Evolutionary conservation across 768 basidiomycete species (phyloP).

Genomic region (Coprinopsis sp.): DNA sequence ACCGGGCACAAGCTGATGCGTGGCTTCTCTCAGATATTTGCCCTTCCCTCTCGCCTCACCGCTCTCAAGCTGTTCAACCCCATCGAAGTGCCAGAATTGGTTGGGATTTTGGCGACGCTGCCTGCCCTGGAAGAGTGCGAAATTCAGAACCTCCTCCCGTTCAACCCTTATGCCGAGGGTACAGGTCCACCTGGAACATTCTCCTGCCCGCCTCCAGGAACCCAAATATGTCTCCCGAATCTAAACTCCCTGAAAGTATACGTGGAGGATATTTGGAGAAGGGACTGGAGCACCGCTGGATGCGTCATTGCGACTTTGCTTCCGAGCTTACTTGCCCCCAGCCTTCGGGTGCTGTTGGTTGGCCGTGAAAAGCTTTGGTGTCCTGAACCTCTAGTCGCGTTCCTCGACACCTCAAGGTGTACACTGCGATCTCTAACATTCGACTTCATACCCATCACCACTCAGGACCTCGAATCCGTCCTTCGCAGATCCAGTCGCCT

Average conservation of each 20-base stretch:
- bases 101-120: not conserved
- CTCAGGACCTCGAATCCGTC: not conserved
- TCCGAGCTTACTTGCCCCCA: too few relatives aligned
- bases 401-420: too few relatives aligned
- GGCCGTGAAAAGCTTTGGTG: too few relatives aligned
- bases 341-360: too few relatives aligned
- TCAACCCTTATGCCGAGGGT: not conserved
- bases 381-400: too few relatives aligned
- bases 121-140: not conserved
- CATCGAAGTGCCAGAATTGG: not conserved
- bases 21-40: not conserved
- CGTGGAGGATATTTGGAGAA: too few relatives aligned
- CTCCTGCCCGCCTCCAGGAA: too few relatives aligned
- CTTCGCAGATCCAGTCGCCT: not conserved
- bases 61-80: not conserved
- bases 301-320: too few relatives aligned
- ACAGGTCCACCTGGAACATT: not conserved
- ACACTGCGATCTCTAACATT: not conserved
- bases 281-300: too few relatives aligned
- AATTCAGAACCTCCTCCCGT: not conserved
- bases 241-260: too few relatives aligned
- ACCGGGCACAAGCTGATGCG: not conserved
- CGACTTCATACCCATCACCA: not conserved
- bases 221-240: too few relatives aligned
- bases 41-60: not conserved